Conservation (phyloP, 495 filamentous ascomycete species). For the Aspergillus taichungensis region DNA sequence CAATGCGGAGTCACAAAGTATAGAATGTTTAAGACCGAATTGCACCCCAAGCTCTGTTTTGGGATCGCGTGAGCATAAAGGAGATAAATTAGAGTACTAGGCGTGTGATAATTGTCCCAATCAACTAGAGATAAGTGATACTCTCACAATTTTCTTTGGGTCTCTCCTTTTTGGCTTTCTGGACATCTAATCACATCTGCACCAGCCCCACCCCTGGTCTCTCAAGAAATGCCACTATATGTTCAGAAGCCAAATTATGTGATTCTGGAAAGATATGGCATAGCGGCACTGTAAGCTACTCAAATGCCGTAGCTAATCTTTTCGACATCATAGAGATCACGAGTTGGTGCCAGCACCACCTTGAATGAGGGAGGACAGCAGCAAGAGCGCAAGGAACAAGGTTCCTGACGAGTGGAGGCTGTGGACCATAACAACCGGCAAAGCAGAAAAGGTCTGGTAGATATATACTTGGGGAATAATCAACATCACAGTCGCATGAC, state of each 20-base stretch:
- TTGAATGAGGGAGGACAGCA: conserved; percentile 33
- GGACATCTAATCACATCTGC: conserved; percentile 37
- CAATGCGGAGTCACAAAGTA: too few species aligned
- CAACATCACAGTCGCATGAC: conserved; percentile 17
- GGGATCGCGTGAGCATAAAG: too few species aligned
- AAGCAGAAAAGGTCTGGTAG: conserved; percentile 32
- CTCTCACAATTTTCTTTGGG: conserved; percentile 14
- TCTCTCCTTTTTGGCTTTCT: conserved; percentile 33
- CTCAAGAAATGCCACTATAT: conserved; percentile 38
- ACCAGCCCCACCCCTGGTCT: conserved; percentile 33
- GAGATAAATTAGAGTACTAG: too few species aligned
- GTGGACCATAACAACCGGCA: conserved; percentile 35
- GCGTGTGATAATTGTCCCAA: too few species aligned
- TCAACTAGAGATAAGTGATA: not conserved
- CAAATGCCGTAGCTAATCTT: conserved; percentile 38
- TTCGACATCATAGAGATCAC: conserved; percentile 35
- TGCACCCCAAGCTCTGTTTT: too few species aligned
- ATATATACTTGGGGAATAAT: conserved; percentile 35
- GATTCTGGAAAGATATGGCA: conserved; percentile 39
- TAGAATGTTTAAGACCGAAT: too few species aligned
- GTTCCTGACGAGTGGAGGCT: conserved; percentile 36
- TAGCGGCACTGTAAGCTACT: conserved; percentile 28
- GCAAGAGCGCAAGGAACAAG: conserved; percentile 28
- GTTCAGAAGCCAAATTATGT: conserved; percentile 26
- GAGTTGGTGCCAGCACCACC: conserved; percentile 31